A percentile compares a stretch with the other conserved stretches of the same genome.
These are phyloP conservation scores for Corchorus olitorius DNA, from an alignment of 345 rosid genomes.

Conservation along the genomic window DNA sequence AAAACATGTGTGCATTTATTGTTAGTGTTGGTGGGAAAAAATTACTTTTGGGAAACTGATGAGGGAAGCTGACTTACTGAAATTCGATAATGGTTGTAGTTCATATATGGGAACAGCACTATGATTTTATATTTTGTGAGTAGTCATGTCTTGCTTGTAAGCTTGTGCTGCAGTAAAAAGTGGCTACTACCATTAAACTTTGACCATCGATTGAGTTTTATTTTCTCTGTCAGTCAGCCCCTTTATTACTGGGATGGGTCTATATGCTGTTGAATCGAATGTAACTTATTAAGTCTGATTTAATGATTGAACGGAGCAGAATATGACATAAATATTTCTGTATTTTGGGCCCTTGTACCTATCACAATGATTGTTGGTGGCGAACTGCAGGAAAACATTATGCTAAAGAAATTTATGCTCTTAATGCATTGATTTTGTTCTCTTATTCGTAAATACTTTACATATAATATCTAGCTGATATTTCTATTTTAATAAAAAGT, in stretches of 20 bases:
- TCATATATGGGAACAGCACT: neutral
- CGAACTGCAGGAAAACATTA: neutral
- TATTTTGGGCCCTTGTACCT: neutral
- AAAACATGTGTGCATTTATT: neutral
- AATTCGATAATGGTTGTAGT: neutral
- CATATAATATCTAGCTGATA: constrained; percentile 16
- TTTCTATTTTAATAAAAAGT: neutral
- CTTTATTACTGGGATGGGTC: neutral
- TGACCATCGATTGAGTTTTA: neutral
- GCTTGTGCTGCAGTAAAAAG: neutral
- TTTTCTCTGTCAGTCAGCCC: neutral
- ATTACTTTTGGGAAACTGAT: neutral
- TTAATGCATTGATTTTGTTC: constrained; percentile 10
- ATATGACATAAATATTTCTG: constrained; percentile 1
- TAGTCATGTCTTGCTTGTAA: neutral
- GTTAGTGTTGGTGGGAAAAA: neutral
- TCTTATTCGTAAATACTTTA: neutral
- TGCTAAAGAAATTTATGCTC: neutral
- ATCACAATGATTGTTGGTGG: neutral
- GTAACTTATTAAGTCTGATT: constrained; percentile 6
- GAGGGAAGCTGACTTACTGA: neutral
- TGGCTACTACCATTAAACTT: neutral
- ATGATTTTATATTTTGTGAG: neutral
- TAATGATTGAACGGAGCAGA: neutral
- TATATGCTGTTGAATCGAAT: neutral